Conservation (phyloP, 805 yeast genomes). For the Nakazawaea laoshanensis region DNA sequence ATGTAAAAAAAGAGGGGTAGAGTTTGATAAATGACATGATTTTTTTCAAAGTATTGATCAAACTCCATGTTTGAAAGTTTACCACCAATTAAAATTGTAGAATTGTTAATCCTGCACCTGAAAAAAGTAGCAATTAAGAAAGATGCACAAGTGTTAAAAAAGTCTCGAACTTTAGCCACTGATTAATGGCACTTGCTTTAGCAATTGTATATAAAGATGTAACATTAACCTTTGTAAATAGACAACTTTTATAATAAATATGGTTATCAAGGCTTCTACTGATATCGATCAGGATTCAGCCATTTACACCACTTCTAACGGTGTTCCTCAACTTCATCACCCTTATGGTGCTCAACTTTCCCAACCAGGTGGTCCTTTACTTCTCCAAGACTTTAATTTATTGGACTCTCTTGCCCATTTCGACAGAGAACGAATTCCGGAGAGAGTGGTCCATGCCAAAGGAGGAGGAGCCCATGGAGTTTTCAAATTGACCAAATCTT, state of each 20-base stretch:
- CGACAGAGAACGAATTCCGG: slow-evolving; percentile 59
- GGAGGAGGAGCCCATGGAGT: slow-evolving; percentile 58
- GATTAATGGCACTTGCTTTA: too few relatives aligned
- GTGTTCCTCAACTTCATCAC: slow-evolving; percentile 42
- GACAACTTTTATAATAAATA: slow-evolving; percentile 3
- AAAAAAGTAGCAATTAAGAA: too few relatives aligned
- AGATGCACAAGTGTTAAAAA: too few relatives aligned
- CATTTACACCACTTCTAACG: slow-evolving; percentile 41
- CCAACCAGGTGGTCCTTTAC: slow-evolving; percentile 49
- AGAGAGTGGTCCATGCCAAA: slow-evolving; percentile 61
- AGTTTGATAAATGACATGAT: too few relatives aligned
- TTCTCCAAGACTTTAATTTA: slow-evolving; percentile 50
- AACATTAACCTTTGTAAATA: too few relatives aligned
- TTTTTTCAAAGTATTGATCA: too few relatives aligned
- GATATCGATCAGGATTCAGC: slow-evolving; percentile 13
- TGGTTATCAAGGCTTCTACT: slow-evolving; percentile 12
- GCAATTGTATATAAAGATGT: too few relatives aligned
- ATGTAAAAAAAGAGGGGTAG: too few relatives aligned
- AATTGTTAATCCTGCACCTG: too few relatives aligned
- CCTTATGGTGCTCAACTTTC: slow-evolving; percentile 48
- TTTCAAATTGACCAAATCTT: slow-evolving; percentile 51
- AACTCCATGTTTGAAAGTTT: too few relatives aligned
- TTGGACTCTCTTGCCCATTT: slow-evolving; percentile 51
- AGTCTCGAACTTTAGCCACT: too few relatives aligned
- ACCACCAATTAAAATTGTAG: too few relatives aligned